Evolutionary conservation across 768 basidiomycete genomes (phyloP), one percentile per base, ranked within the genome.

Genomic region (Lactarius sp.): DNA sequence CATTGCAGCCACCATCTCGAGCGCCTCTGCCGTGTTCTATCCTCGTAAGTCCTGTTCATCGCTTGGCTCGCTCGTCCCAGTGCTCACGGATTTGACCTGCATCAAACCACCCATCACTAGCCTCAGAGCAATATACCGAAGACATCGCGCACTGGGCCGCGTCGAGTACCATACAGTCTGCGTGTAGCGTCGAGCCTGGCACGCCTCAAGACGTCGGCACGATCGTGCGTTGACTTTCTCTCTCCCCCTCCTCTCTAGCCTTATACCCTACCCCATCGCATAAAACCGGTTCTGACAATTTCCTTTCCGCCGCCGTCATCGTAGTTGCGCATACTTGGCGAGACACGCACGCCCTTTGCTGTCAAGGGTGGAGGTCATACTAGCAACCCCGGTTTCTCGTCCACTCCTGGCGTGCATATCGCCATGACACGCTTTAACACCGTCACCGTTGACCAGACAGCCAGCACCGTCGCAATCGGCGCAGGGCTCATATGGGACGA

Each of bases 401-500:
- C 72, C 4, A 73, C 72, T 2, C 22, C 52, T 3, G 72, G 72
- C 9, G 66, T 73, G 13, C 68, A 71, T 18, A 69, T 73, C 22
- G 18, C 71, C 10, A 67, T 73, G 67, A 42, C 61, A 7, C 67
- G 66, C 7, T 73, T 72, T 52, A 51, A 64, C 36, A 37, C 55
- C 2, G 51, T 66, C 13, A 49, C 27, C 2, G 52, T 66, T 33
- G 36, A 68, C 44, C 10, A 14, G 13, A 22, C n/a, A 12, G 33
- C 50, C n/a, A 57, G 46, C 9, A 69, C 68, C 6, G 65, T 63
- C 14, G 57, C 55, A 20, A 33, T 73, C 27, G 68, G 69, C 20
- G 51, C 72, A 4, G 72, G 72, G 4, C 66, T 68, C 51, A 50
- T 69, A 14, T 73, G 72, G 72, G 72, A 73, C 42, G 67, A 73